phyloP scores from a whole-genome alignment of 768 basidiomycete genomes.

The Boletus eberwhitei region DNA sequence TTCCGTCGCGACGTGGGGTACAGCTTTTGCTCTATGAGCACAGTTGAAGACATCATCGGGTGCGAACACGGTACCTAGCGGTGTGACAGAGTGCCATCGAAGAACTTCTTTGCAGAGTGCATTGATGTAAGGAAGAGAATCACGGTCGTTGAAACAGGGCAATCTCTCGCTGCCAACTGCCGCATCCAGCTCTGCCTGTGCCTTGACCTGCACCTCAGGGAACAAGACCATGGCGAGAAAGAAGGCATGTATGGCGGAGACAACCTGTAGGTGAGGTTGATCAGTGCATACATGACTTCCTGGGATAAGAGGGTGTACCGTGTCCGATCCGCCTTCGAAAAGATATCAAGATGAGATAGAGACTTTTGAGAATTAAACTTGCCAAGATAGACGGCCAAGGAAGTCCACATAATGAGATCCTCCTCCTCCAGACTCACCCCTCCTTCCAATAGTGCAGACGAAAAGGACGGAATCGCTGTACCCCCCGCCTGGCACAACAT shows the following conservation, averaged over 20 bases:
- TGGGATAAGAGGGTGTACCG: slow-evolving; percentile 34
- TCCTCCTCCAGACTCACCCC: slow-evolving; percentile 16
- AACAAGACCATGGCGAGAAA: slow-evolving; percentile 25
- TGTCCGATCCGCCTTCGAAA: slow-evolving; percentile 42
- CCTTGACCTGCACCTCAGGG: slow-evolving; percentile 25
- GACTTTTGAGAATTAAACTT: neutral
- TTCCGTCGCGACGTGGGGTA: slow-evolving; percentile 18
- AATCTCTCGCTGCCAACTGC: slow-evolving; percentile 21
- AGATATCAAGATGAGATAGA: neutral
- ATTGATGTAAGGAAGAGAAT: slow-evolving; percentile 25
- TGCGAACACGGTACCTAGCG: slow-evolving; percentile 18
- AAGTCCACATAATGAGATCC: slow-evolving; percentile 21
- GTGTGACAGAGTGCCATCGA: slow-evolving; percentile 21
- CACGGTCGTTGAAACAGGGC: slow-evolving; percentile 19
- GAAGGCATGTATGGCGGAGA: slow-evolving; percentile 18
- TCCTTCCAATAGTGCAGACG: slow-evolving; percentile 13
- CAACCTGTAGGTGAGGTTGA: neutral
- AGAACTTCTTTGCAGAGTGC: slow-evolving; percentile 26
- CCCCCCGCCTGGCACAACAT: slow-evolving; percentile 18
- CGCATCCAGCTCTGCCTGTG: slow-evolving; percentile 23
- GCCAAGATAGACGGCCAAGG: slow-evolving; percentile 10
- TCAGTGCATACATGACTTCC: slow-evolving; percentile 29
- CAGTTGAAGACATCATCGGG: neutral
- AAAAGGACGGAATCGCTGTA: slow-evolving; percentile 18
- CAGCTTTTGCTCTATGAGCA: neutral